Evolutionary conservation across 768 basidiomycete species (phyloP).

Genomic region (Hericium alpestre): DNA sequence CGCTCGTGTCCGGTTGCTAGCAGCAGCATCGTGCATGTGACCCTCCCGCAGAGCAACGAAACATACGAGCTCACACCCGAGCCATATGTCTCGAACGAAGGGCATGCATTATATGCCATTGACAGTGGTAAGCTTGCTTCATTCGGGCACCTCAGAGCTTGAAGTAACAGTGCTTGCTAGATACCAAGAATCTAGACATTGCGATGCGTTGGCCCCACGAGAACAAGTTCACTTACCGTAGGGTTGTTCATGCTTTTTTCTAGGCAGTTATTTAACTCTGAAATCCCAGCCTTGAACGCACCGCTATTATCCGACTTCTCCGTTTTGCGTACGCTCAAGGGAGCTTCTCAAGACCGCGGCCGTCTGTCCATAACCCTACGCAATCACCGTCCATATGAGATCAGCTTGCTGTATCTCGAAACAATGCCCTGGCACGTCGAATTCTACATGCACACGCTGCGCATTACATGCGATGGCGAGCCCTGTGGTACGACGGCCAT

Average conservation of each 20-base stretch:
- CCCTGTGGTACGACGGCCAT: conserved; percentile 30
- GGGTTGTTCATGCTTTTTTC: background rate
- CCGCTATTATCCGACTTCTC: conserved; percentile 41
- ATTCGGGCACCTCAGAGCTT: background rate
- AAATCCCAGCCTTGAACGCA: conserved; percentile 28
- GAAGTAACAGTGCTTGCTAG: conserved; percentile 8
- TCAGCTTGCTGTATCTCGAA: conserved; percentile 68
- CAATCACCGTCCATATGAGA: conserved; percentile 35
- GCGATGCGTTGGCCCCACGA: conserved; percentile 45
- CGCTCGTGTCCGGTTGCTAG: conserved; percentile 59
- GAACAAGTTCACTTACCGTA: conserved; percentile 48
- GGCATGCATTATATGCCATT: conserved; percentile 38
- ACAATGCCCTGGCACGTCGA: conserved; percentile 91
- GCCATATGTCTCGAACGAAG: conserved; percentile 24
- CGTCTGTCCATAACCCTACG: conserved; percentile 54
- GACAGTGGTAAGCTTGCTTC: conserved; percentile 29
- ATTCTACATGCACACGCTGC: conserved; percentile 75
- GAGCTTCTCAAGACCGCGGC: conserved; percentile 68
- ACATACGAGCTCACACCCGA: conserved; percentile 43
- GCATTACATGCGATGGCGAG: conserved; percentile 35
- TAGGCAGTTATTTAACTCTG: conserved; percentile 1
- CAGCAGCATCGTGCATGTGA: conserved; percentile 43
- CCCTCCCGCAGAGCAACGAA: conserved; percentile 29
- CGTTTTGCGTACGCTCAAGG: conserved; percentile 60
- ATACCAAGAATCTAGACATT: conserved; percentile 38